A percentile compares a stretch with the other conserved stretches of the same genome.
These are phyloP conservation scores for Chytriomyces sp. DNA, from an alignment of 192 early-diverging fungal species.

Conservation along the genomic window DNA sequence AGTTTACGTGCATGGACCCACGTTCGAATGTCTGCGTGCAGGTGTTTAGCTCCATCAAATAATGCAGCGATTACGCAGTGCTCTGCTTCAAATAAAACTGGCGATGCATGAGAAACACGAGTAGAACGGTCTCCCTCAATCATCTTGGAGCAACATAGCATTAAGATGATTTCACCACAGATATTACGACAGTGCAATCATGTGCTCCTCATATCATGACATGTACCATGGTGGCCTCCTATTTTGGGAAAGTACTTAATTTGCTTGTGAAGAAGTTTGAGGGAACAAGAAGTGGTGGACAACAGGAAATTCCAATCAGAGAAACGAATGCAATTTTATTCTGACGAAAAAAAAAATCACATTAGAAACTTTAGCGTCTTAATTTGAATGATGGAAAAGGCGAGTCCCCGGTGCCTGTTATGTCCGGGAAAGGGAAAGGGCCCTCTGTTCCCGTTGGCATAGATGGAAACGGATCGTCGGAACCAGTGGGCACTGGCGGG, in stretches of 20 bases:
- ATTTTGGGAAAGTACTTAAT: constrained; percentile 97
- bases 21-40: not conserved
- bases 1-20: constrained; percentile 15
- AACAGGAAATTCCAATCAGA: too few species aligned
- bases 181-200: constrained; percentile 82
- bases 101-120: constrained; percentile 1
- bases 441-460: too few species aligned
- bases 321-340: not conserved
- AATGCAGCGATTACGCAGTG: too few species aligned
- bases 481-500: too few species aligned
- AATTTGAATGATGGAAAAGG: not conserved
- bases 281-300: constrained; percentile 21
- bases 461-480: too few species aligned
- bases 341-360: not conserved
- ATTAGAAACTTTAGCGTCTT: not conserved
- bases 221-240: constrained; percentile 91
- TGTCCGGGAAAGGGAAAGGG: too few species aligned
- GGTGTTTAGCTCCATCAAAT: too few species aligned
- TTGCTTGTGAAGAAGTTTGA: constrained; percentile 44
- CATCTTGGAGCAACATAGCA: too few species aligned
- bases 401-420: not conserved
- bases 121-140: not conserved
- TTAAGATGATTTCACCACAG: too few species aligned
- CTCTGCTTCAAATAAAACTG: constrained; percentile 86
- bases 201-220: constrained; percentile 86